A percentile compares a stretch with the other conserved stretches of the same genome.
Evolutionary conservation across 352 stramenopile genomes (phyloP).

Genomic region (Chrysophaeum taylorii): DNA sequence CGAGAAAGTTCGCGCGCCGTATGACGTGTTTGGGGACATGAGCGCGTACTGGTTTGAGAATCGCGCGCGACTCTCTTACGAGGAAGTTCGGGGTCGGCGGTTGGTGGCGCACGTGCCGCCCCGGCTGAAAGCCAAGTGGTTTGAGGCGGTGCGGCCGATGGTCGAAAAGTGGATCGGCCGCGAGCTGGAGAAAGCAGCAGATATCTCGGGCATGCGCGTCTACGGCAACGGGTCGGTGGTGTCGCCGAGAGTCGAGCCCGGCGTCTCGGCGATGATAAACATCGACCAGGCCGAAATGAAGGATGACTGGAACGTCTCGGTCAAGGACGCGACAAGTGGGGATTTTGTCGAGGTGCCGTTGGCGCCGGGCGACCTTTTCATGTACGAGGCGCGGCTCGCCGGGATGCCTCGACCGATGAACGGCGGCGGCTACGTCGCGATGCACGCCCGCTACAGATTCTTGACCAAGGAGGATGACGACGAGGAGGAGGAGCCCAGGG

Average conservation of each 20-base stretch:
- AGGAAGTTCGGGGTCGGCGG: too few relatives aligned
- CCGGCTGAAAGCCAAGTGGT: not conserved
- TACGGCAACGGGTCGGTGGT: not conserved
- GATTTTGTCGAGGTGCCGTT: too few relatives aligned
- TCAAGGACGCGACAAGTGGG: too few relatives aligned
- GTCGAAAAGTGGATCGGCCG: constrained; percentile 5
- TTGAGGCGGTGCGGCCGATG: not conserved
- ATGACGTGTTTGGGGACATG: too few relatives aligned
- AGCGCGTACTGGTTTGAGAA: too few relatives aligned
- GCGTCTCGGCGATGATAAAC: not conserved
- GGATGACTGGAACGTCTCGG: not conserved
- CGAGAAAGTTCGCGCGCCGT: too few relatives aligned
- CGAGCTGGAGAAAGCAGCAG: not conserved
- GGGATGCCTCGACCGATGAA: too few relatives aligned
- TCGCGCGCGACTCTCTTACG: too few relatives aligned
- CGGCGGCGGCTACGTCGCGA: constrained; percentile 21
- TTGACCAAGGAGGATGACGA: constrained; percentile 28
- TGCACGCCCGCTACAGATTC: constrained; percentile 50
- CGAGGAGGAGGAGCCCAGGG: not conserved
- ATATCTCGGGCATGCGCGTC: constrained; percentile 3
- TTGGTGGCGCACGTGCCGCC: too few relatives aligned
- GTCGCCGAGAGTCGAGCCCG: too few relatives aligned
- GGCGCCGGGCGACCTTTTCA: too few relatives aligned
- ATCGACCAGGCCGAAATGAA: not conserved
- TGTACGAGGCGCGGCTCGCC: too few relatives aligned